Evolutionary conservation across 2,329 filamentous ascomycete species (phyloP).

Genomic region (Ciborinia camelliae): DNA sequence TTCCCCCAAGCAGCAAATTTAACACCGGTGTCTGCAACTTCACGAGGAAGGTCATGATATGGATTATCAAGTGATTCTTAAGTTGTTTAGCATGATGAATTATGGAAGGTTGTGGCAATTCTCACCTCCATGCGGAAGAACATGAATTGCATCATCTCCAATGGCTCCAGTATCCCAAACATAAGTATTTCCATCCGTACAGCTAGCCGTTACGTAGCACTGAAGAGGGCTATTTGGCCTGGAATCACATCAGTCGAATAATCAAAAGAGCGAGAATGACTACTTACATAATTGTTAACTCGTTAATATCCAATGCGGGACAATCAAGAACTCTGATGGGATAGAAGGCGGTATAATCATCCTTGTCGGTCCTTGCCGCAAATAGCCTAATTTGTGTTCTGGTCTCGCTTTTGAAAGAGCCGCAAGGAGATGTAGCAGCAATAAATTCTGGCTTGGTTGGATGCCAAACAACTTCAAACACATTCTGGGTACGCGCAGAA

Average conservation of each 20-base stretch:
- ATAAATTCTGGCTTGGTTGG: conserved; percentile 52
- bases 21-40: conserved; percentile 57
- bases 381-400: conserved; percentile 59
- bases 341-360: conserved; percentile 41
- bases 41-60: conserved; percentile 38
- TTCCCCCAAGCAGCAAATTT: conserved; percentile 62
- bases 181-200: conserved; percentile 59
- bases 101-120: background rate
- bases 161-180: conserved; percentile 57
- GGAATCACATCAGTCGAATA: conserved; percentile 29
- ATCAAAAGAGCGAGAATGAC: background rate
- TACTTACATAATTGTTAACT: conserved; percentile 52
- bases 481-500: conserved; percentile 54
- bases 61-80: conserved; percentile 36
- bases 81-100: conserved; percentile 19
- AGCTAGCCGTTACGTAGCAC: conserved; percentile 57
- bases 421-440: conserved; percentile 54
- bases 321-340: conserved; percentile 58
- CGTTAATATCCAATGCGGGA: conserved; percentile 58
- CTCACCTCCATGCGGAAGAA: conserved; percentile 50
- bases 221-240: conserved; percentile 50
- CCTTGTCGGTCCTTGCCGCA: conserved; percentile 32
- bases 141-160: conserved; percentile 54
- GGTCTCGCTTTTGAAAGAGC: conserved; percentile 43
- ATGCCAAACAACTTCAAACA: conserved; percentile 64